Conservation (phyloP, 2,329 filamentous ascomycete genomes). For the Fusarium agapanthi region DNA sequence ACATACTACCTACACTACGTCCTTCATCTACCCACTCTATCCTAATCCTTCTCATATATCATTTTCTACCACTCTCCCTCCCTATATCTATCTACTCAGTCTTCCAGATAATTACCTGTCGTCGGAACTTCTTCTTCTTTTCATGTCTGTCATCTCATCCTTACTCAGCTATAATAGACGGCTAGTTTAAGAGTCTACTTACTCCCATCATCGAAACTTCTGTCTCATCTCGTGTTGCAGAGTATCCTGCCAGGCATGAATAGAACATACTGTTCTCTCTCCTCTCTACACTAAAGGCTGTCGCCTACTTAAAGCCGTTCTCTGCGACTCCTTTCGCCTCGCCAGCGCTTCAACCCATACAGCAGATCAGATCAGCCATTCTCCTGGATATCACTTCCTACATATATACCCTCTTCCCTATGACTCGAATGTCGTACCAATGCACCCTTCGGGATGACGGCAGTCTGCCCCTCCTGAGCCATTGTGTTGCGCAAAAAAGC, state of each 20-base stretch:
- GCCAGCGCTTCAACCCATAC: not conserved
- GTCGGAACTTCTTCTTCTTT: not conserved
- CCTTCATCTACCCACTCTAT: constrained; percentile 4
- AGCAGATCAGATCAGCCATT: constrained; percentile 1
- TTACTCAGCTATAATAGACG: not conserved
- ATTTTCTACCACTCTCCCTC: not conserved
- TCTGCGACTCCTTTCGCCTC: not conserved
- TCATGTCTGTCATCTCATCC: not conserved
- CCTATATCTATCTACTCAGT: not conserved
- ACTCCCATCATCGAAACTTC: not conserved
- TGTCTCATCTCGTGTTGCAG: constrained; percentile 18
- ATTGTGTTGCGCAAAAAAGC: constrained; percentile 40
- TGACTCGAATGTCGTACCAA: constrained; percentile 43
- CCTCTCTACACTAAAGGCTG: not conserved
- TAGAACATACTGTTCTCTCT: constrained; percentile 2
- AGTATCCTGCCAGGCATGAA: constrained; percentile 1
- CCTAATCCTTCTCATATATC: not conserved
- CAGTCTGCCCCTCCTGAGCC: constrained; percentile 34
- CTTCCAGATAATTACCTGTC: not conserved
- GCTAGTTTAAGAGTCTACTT: not conserved
- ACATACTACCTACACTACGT: not conserved
- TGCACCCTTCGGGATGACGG: constrained; percentile 41
- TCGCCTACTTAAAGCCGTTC: not conserved
- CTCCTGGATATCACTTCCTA: not conserved
- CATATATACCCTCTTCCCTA: constrained; percentile 22